These are phyloP conservation scores for Lotmaria passim DNA, from an alignment of 208 protist species.

Conservation along the genomic window DNA sequence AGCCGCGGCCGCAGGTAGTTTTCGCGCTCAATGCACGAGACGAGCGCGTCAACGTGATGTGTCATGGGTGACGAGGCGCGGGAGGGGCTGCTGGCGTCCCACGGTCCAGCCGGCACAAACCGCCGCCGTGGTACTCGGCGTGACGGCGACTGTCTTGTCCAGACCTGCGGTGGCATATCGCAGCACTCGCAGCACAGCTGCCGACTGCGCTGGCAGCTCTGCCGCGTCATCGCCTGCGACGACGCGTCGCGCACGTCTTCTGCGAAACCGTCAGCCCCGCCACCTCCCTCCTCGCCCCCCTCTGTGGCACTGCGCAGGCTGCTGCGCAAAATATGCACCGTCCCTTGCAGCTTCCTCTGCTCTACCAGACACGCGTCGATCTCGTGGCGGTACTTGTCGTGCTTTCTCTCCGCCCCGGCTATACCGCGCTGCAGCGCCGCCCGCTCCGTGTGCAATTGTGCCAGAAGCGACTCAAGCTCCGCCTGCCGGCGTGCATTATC, in stretches of 20 bases:
- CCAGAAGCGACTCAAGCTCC: slow-evolving; percentile 34
- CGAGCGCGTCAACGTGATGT: slow-evolving; percentile 72
- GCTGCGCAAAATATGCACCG: slow-evolving; percentile 18
- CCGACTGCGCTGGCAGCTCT: neutral
- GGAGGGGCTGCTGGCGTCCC: slow-evolving; percentile 18
- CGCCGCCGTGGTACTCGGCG: slow-evolving; percentile 22
- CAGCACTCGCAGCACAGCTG: slow-evolving; percentile 29
- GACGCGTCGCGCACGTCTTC: no score
- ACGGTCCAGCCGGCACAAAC: slow-evolving; percentile 37
- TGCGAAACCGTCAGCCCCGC: neutral
- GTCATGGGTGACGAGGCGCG: slow-evolving; percentile 32
- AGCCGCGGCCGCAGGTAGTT: slow-evolving; percentile 73
- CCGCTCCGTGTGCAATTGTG: slow-evolving; percentile 37
- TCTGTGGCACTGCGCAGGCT: neutral
- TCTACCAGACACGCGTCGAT: slow-evolving; percentile 31
- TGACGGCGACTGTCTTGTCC: slow-evolving; percentile 13
- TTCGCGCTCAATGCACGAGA: slow-evolving; percentile 72
- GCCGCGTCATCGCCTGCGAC: neutral
- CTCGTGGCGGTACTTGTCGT: slow-evolving; percentile 12
- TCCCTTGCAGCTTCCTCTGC: slow-evolving; percentile 29
- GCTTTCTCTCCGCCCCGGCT: slow-evolving; percentile 26
- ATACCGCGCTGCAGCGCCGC: slow-evolving; percentile 31
- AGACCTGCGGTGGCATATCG: slow-evolving; percentile 20
- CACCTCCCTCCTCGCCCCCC: neutral
- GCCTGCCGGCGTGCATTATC: slow-evolving; percentile 8